A percentile compares a stretch with the other conserved stretches of the same genome.
Conservation (phyloP, 1,284 basidiomycete genomes). For the Tylopilus sp. region DNA sequence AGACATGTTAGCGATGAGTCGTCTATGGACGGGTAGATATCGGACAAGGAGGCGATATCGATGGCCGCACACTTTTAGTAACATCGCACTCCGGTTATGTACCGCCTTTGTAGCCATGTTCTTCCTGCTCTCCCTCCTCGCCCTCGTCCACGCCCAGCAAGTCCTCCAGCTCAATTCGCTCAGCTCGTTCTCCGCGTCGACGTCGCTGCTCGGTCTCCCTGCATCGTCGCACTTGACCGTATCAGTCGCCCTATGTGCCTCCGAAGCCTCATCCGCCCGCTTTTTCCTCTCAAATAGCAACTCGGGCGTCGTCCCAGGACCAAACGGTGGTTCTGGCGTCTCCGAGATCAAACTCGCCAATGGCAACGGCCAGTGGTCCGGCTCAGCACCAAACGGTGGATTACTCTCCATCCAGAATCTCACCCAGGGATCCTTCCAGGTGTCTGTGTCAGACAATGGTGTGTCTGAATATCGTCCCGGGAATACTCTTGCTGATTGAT, state of each 20-base stretch:
- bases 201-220: slow-evolving; percentile 39
- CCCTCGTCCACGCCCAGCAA: slow-evolving; percentile 17
- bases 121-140: background rate
- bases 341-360: slow-evolving; percentile 48
- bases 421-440: slow-evolving; percentile 46
- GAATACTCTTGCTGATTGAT: slow-evolving; percentile 2
- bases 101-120: background rate
- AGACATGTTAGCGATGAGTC: background rate
- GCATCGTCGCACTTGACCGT: slow-evolving; percentile 45
- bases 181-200: slow-evolving; percentile 28
- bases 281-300: slow-evolving; percentile 59
- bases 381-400: slow-evolving; percentile 43
- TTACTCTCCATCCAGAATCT: slow-evolving; percentile 47
- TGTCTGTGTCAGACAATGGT: slow-evolving; percentile 57
- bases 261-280: slow-evolving; percentile 36
- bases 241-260: slow-evolving; percentile 56
- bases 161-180: slow-evolving; percentile 38
- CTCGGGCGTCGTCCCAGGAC: slow-evolving; percentile 38
- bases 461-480: slow-evolving; percentile 15
- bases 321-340: slow-evolving; percentile 41
- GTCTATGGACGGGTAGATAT: background rate
- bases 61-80: background rate
- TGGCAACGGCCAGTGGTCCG: slow-evolving; percentile 59
- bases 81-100: background rate
- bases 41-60: background rate